Base-by-base conservation (phyloP, 768 basidiomycete species). In the Boletus tylopilopsis region DNA sequence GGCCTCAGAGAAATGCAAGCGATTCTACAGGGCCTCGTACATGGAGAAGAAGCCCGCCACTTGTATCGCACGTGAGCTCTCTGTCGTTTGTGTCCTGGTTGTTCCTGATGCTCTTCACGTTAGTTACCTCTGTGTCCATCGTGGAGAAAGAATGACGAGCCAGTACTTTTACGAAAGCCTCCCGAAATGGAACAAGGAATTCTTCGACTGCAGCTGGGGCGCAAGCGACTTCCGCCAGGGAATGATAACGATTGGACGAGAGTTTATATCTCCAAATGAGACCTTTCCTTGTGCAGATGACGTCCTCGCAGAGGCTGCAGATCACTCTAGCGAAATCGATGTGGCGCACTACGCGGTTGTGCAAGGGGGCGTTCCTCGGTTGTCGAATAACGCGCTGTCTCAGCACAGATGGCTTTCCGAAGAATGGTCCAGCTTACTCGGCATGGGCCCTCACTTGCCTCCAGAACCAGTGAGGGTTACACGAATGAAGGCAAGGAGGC, bases 1-100 rank as follows among this genome's bases (percentile, higher is more conserved):
- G 53, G 53, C 2, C 27, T 50, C n/a, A 45, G 53, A 5, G 48
- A 54, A 18, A n/a, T 36, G 0, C 40, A 54, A 6, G 53, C 45
- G 0, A n/a, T 51, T 4, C 24, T 51, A 0, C 45, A 49, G 1
- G 42, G 49, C 0, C 2, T 54, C 6, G 9, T 1, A 6, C 15
- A 54, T 15, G 49, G 49, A 1, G 8, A 12, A 13, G 32, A 33
- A 44, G 32, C 22, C 5, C 9, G 32, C 2, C 23, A 22, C 23
- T 3, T 22, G 2, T 49, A 49, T 13, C 33, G 41, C 10, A 49
- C 33, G 39, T 43, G 11, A 0, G 42, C 32, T 32, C 32, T 33
- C 29, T 43, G 4, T 1, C n/a, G n/a, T n/a, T n/a, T n/a, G n/a
- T n/a, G n/a, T n/a, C n/a, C n/a, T n/a, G n/a, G n/a, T n/a, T n/a